phyloP scores from a whole-genome alignment of 177 flowering plant species.

The Telopea speciosissima region DNA sequence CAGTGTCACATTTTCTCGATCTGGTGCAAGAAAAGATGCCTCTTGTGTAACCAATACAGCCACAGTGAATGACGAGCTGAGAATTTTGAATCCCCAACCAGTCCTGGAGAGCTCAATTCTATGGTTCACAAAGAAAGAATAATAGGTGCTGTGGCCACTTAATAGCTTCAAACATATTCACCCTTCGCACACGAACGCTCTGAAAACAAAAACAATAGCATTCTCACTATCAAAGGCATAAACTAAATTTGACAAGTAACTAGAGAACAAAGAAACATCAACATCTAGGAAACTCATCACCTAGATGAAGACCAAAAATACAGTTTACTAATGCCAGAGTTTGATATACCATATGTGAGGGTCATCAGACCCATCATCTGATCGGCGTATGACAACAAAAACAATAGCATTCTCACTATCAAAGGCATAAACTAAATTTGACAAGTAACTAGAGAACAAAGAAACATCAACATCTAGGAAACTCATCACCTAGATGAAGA shows the following conservation, averaged over 20 bases:
- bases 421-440: not conserved
- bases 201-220: conserved; percentile 14
- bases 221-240: not conserved
- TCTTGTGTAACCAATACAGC: not conserved
- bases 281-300: not conserved
- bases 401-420: not conserved
- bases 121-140: not conserved
- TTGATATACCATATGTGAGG: not conserved
- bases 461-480: not conserved
- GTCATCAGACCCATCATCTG: not conserved
- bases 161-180: conserved; percentile 10
- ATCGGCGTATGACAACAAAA: no score
- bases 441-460: not conserved
- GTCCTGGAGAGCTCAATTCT: not conserved
- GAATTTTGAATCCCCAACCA: not conserved
- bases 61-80: not conserved
- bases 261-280: not conserved
- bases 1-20: not conserved
- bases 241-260: not conserved
- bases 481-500: not conserved
- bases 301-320: not conserved
- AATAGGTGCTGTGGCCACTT: not conserved
- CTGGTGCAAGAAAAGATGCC: not conserved
- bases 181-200: conserved; percentile 53
- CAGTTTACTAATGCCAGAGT: not conserved